phyloP scores from a whole-genome alignment of 2,329 filamentous ascomycete genomes.

The Colletotrichum liaoningense region DNA sequence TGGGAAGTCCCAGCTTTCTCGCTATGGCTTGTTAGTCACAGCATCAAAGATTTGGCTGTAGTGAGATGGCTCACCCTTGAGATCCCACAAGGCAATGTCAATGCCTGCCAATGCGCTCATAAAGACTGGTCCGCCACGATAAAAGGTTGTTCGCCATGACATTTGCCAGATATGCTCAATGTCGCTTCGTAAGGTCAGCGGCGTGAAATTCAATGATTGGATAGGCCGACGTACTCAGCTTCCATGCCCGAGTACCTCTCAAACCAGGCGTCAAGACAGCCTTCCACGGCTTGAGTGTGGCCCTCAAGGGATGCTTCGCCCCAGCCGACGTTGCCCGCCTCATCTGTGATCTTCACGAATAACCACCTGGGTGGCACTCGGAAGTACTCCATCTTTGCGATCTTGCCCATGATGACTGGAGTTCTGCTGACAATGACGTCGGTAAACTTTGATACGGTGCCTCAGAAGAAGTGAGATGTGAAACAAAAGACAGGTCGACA shows the following conservation, averaged over 20 bases:
- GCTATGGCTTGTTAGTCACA: slow-evolving; percentile 47
- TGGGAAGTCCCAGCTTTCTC: slow-evolving; percentile 67
- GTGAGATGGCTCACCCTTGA: slow-evolving; percentile 73
- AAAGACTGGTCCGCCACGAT: slow-evolving; percentile 81
- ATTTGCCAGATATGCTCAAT: slow-evolving; percentile 87
- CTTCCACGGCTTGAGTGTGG: slow-evolving; percentile 79
- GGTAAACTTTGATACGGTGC: background rate
- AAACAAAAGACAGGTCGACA: background rate
- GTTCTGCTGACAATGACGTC: background rate
- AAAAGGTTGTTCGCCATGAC: slow-evolving; percentile 78
- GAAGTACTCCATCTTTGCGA: slow-evolving; percentile 77
- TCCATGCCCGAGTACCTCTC: slow-evolving; percentile 73
- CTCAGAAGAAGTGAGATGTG: background rate
- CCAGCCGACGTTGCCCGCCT: slow-evolving; percentile 74
- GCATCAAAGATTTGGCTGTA: too few species aligned
- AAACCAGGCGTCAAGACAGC: slow-evolving; percentile 75
- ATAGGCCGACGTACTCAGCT: slow-evolving; percentile 66
- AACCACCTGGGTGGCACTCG: slow-evolving; percentile 81
- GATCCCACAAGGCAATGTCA: slow-evolving; percentile 84
- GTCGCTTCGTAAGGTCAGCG: slow-evolving; percentile 58
- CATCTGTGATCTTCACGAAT: slow-evolving; percentile 81
- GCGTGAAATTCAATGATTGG: fast-evolving
- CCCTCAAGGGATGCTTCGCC: slow-evolving; percentile 81
- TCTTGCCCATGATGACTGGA: slow-evolving; percentile 65
- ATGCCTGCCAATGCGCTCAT: slow-evolving; percentile 84